Evolutionary conservation across 306 rosid genomes (phyloP), one percentile per base, ranked within the genome.

Genomic region (Cicer pinnatifidum): DNA sequence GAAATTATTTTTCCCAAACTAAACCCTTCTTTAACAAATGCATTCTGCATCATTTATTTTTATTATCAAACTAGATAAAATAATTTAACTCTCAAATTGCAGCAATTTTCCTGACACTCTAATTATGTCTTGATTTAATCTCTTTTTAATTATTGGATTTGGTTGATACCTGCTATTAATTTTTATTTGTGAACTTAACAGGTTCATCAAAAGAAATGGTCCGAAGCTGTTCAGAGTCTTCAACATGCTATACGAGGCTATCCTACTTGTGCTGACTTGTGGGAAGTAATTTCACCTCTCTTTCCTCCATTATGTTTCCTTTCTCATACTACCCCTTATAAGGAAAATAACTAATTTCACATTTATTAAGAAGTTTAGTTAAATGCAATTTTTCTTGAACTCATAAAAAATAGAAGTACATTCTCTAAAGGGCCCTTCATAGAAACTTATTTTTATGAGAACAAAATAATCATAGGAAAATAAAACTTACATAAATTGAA

Each of bases 211-310:
- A 84, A 87, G 43, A 85, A 87, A 65, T 93, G 94, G 92, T 75
- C 87, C 43, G 91, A 89, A 67, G 97, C 97, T 70, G 94, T 93
- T 58, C 93, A 76, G 63, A 86, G 88, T 72, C 98, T 93, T 79
- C 98, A 93, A 73, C 88, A 91, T 74, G 98, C 97, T 72, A 87
- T 93, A 46, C 87, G 96, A 12, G 98, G 97, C 63, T 88, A 89
- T 82, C 96, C 96, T 72, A 67, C 88, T 2, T 88, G 85, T 81
- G 80, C 96, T 69, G 79, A 86, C 79, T 70, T 93, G 81, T 93
- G 98, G 98, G 94, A 93, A 83, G 97, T 92, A 86, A 78, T 76
- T 70, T 54, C 40, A 8, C 46, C 41, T 69, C 63, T 37, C 41
- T 65, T 12, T 33, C 17, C 41, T 33, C 41, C 13, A 2, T 11